These are phyloP conservation scores for Echeveria elegans DNA, from an alignment of 164 flowering plant genomes.

Conservation along the genomic window DNA sequence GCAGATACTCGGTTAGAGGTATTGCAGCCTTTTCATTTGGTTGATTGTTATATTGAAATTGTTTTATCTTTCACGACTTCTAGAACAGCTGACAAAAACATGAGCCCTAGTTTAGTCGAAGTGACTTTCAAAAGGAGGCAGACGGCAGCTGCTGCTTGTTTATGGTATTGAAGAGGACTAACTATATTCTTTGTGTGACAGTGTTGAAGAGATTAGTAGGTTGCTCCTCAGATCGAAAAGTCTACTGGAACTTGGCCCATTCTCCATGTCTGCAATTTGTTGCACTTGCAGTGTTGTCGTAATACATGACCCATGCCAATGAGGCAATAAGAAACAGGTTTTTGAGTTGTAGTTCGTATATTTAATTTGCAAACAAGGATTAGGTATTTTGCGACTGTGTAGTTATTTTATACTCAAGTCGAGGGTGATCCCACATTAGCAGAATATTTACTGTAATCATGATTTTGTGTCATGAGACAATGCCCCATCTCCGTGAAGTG, in stretches of 20 bases:
- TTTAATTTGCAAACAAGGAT: no score
- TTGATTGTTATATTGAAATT: background rate
- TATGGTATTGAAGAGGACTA: no score
- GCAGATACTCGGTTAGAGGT: background rate
- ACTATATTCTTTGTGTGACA: background rate
- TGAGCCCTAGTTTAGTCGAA: no score
- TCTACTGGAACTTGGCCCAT: background rate
- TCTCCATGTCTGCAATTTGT: background rate
- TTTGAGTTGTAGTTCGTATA: background rate
- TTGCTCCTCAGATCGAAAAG: no score
- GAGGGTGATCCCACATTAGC: no score
- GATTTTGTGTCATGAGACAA: no score
- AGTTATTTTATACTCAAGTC: no score
- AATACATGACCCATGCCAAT: background rate
- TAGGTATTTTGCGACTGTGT: no score
- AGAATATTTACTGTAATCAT: no score
- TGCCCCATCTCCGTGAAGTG: no score
- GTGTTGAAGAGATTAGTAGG: background rate
- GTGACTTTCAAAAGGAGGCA: no score
- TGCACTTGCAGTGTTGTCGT: background rate
- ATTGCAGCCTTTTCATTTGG: background rate
- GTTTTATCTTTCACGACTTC: background rate
- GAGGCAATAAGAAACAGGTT: background rate
- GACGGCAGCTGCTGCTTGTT: no score
- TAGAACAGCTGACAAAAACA: background rate